Base-by-base conservation (phyloP, 768 basidiomycete species). In the Hygrocybe punicea region DNA sequence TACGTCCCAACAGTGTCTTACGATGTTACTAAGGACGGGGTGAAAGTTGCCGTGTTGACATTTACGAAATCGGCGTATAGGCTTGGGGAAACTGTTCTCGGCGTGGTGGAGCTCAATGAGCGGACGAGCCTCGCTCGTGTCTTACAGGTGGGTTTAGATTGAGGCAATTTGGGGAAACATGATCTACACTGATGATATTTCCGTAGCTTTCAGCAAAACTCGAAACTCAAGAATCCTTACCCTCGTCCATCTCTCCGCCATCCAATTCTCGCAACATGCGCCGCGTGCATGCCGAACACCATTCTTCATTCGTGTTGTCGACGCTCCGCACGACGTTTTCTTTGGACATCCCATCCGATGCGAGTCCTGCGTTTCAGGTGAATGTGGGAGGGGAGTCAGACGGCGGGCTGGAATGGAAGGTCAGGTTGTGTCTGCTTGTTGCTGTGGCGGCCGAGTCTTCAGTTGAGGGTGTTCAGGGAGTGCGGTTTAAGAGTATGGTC, bases 21-120 rank as follows among this genome's bases (percentile, higher is more conserved):
- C 71, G 95, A 98, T 73, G 93, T 98, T 55, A 90, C 86, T 67
- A 97, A 98, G 76, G 92, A 96, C 35, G 93, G 90, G 0, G 82
- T 89, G 36, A 84, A 85, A 40, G 93, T 98, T 57, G 95, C 96
- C 6, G 86, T 91, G 36, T 71, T 99, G 13, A 97, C 94, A 0
- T 91, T 99, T 61, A 85, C 90, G 23, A 98, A 98, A 72, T 85
- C 87, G 39, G 89, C 91, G 0, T 98, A 91, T 70, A 75, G 96
- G 17, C 82, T 98, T 0, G 96, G 96, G 3, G 95, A 99, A 73
- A 94, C 93, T 0, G 85, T 98, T 21, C 73, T 86, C 45, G 96
- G 95, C 2, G 85, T 95, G 0, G 86, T 99, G 21, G 87, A 92
- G 65, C 67, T 98, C 60, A 98, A 99, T 67, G 81, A 85, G 25